Percentiles rank a stretch among this genome's conserved stretches.
phyloP scores from a whole-genome alignment of 2,329 filamentous ascomycete species.

The Cladorrhinum sp. region DNA sequence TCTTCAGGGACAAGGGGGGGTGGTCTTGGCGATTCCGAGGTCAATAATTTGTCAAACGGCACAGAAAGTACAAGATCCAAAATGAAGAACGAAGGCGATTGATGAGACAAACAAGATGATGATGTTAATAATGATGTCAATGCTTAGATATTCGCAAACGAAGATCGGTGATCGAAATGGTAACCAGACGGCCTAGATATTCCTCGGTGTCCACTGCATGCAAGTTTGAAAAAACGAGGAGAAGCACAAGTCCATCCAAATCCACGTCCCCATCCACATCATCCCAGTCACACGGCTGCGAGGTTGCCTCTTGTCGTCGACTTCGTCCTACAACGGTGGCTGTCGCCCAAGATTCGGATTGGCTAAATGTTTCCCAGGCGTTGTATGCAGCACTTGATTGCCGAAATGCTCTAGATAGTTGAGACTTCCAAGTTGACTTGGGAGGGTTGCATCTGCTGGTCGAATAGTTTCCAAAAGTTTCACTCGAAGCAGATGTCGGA shows the following conservation, averaged over 20 bases:
- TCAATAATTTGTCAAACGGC: neutral
- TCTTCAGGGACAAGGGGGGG: neutral
- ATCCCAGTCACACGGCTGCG: constrained; percentile 19
- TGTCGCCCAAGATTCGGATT: constrained; percentile 9
- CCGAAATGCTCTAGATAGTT: constrained; percentile 13
- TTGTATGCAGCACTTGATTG: constrained; percentile 4
- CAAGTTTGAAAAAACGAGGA: too few relatives aligned
- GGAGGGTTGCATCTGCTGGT: constrained; percentile 3
- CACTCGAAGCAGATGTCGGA: neutral
- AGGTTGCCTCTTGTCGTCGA: constrained; percentile 17
- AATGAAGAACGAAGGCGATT: neutral
- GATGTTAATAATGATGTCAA: neutral
- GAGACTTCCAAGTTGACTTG: neutral
- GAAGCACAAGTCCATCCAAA: too few relatives aligned
- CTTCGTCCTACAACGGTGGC: constrained; percentile 20
- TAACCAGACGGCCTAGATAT: neutral
- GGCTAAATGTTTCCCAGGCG: constrained; percentile 1
- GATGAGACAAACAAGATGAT: neutral
- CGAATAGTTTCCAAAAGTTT: neutral
- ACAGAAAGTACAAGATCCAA: neutral
- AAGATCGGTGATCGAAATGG: neutral
- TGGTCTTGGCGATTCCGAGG: neutral
- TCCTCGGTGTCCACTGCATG: neutral
- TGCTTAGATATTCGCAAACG: neutral
- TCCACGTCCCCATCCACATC: too few relatives aligned